phyloP scores from a whole-genome alignment of 257 asterid species.

The Salvia hispanica region DNA sequence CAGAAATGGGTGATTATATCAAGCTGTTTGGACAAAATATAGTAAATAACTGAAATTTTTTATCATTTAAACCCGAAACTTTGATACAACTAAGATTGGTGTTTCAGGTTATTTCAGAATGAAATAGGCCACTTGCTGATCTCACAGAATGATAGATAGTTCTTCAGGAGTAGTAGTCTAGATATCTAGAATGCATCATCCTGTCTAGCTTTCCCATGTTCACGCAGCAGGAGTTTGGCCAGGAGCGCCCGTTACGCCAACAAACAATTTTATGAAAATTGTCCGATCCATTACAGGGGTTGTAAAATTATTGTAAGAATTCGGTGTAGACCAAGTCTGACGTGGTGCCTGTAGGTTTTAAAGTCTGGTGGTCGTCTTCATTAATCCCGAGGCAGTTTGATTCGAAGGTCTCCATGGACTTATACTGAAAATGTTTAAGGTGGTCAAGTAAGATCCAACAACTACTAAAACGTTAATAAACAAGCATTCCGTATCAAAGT shows the following conservation, averaged over 20 bases:
- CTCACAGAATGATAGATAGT: background rate
- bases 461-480: background rate
- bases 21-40: background rate
- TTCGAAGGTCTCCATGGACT: constrained; percentile 57
- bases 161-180: background rate
- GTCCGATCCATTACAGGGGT: no score
- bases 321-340: background rate
- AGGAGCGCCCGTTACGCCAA: background rate
- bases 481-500: background rate
- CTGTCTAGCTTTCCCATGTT: background rate
- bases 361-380: constrained; percentile 80
- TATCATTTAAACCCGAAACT: background rate
- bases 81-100: background rate
- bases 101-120: constrained; percentile 1
- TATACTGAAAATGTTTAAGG: constrained; percentile 58
- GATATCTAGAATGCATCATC: constrained; percentile 3
- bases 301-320: no score
- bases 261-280: no score
- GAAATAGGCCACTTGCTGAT: background rate
- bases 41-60: background rate
- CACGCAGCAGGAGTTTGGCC: background rate
- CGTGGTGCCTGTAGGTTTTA: background rate
- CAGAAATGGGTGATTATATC: background rate
- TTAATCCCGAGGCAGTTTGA: constrained; percentile 73
- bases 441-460: constrained; percentile 18